Conservation (phyloP, 768 basidiomycete genomes). For the Phanerochaete carnosa region DNA sequence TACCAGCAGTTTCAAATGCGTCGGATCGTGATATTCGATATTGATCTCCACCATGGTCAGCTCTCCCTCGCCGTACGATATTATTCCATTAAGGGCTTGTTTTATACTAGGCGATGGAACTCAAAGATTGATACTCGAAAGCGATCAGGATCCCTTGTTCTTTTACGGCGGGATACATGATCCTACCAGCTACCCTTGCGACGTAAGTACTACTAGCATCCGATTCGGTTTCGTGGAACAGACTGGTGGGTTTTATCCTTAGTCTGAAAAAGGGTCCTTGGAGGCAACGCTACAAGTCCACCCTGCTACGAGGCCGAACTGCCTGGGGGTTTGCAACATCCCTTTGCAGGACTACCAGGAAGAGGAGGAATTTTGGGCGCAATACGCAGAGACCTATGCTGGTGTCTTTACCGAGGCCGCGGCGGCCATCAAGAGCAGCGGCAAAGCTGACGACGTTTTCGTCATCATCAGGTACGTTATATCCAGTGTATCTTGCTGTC, state of each 20-base stretch:
- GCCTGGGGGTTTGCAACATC: slow-evolving; percentile 66
- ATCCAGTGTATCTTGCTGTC: not conserved
- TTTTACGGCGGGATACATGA: slow-evolving; percentile 94
- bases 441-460: slow-evolving; percentile 63
- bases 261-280: slow-evolving; percentile 52
- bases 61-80: not conserved
- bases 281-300: slow-evolving; percentile 82
- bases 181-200: slow-evolving; percentile 86
- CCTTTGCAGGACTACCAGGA: slow-evolving; percentile 73
- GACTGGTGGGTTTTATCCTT: not conserved
- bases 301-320: slow-evolving; percentile 78
- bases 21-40: slow-evolving; percentile 83
- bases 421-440: slow-evolving; percentile 66
- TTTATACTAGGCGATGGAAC: slow-evolving; percentile 79
- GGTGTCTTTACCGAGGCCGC: slow-evolving; percentile 62
- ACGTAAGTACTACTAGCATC: slow-evolving; percentile 42
- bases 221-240: not conserved
- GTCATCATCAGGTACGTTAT: slow-evolving; percentile 76
- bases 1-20: slow-evolving; percentile 75
- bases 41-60: slow-evolving; percentile 86
- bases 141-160: slow-evolving; percentile 58
- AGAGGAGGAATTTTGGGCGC: slow-evolving; percentile 71
- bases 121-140: slow-evolving; percentile 84
- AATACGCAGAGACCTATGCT: slow-evolving; percentile 63
- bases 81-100: not conserved